These are phyloP conservation scores for Yarrowia sp. DNA, from an alignment of 805 yeast genomes.

Conservation along the genomic window DNA sequence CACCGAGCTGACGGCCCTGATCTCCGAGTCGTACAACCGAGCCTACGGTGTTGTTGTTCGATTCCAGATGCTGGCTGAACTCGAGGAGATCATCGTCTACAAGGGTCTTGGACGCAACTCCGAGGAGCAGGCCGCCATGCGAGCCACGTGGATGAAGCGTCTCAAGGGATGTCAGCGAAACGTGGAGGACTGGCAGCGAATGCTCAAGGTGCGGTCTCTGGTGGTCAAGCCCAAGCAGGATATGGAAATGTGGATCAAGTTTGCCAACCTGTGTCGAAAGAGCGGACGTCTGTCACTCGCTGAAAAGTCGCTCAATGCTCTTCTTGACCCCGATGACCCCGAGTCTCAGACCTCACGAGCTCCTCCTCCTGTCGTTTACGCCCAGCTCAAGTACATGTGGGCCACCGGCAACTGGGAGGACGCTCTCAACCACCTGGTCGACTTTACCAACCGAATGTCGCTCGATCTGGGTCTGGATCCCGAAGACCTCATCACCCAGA, in stretches of 20 bases:
- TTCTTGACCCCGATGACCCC: slow-evolving; percentile 76
- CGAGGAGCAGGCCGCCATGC: slow-evolving; percentile 75
- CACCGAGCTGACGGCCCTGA: slow-evolving; percentile 92
- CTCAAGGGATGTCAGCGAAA: slow-evolving; percentile 92
- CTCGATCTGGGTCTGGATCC: slow-evolving; percentile 80
- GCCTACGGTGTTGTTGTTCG: slow-evolving; percentile 97
- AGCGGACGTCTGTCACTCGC: slow-evolving; percentile 92
- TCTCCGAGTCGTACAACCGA: slow-evolving; percentile 93
- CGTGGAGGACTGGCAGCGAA: slow-evolving; percentile 98
- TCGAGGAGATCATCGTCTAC: slow-evolving; percentile 92
- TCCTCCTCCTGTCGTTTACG: slow-evolving; percentile 96
- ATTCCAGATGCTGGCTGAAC: slow-evolving; percentile 95
- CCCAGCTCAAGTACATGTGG: slow-evolving; percentile 97
- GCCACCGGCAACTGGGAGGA: slow-evolving; percentile 88
- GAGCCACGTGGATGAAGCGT: slow-evolving; percentile 94
- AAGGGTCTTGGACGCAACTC: slow-evolving; percentile 84
- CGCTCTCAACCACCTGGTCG: slow-evolving; percentile 84
- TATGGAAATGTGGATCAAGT: slow-evolving; percentile 97
- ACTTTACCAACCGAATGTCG: slow-evolving; percentile 89
- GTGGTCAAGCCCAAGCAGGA: slow-evolving; percentile 96
- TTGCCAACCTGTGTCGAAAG: slow-evolving; percentile 94
- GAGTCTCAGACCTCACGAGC: slow-evolving; percentile 66
- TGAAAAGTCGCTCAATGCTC: slow-evolving; percentile 82
- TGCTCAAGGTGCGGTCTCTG: slow-evolving; percentile 88
- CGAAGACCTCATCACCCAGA: slow-evolving; percentile 84